Evolutionary conservation across 345 rosid genomes (phyloP).

Genomic region (Streptanthus diversifolius): DNA sequence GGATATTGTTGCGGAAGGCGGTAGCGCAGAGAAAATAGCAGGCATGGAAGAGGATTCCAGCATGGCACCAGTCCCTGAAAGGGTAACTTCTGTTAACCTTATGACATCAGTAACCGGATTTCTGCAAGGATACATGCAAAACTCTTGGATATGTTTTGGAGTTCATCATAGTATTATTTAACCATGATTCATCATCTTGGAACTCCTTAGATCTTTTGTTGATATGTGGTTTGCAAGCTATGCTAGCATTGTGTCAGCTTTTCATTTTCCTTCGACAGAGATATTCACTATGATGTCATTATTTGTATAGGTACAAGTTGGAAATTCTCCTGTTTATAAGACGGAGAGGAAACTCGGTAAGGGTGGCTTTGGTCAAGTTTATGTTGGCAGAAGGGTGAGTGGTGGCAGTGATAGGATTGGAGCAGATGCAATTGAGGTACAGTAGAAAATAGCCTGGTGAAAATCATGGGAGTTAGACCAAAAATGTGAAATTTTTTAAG

Average conservation of each 20-base stretch:
- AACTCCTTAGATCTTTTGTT: not conserved
- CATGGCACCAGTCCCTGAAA: conserved; percentile 82
- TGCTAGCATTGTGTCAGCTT: not conserved
- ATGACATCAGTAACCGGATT: not conserved
- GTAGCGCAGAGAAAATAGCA: conserved; percentile 62
- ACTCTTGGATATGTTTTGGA: not conserved
- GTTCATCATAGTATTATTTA: not conserved
- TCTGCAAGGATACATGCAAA: not conserved
- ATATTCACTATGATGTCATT: conserved; percentile 9
- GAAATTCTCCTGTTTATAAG: conserved; percentile 80
- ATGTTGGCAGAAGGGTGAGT: conserved; percentile 77
- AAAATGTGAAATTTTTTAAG: not conserved
- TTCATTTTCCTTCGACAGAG: conserved; percentile 5
- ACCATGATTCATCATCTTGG: not conserved
- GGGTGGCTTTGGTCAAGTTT: conserved; percentile 99
- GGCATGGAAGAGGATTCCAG: conserved; percentile 82
- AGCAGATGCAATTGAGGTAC: conserved; percentile 79
- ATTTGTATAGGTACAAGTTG: conserved; percentile 76
- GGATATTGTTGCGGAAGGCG: conserved; percentile 78
- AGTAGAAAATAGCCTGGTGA: not conserved
- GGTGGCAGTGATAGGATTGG: conserved; percentile 70
- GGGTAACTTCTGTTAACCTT: conserved; percentile 46
- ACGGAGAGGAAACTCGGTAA: conserved; percentile 86
- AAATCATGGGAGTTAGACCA: not conserved
- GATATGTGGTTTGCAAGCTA: not conserved